Percentiles rank a stretch among this genome's conserved stretches.
Evolutionary conservation across 2,329 filamentous ascomycete species (phyloP).

Genomic region (Penicillium crustosum): DNA sequence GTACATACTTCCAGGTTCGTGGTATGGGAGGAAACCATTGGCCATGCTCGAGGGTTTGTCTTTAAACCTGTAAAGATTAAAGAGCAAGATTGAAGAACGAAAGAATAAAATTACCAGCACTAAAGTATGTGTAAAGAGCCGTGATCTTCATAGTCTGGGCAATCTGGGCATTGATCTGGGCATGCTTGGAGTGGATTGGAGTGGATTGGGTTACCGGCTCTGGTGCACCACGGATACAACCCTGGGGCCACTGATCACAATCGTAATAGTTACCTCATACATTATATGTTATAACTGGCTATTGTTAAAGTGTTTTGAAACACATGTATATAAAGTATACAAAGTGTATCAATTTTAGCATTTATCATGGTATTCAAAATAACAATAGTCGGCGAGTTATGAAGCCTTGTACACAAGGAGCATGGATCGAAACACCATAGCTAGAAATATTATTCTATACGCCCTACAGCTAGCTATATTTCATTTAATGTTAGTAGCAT

Average conservation of each 20-base stretch:
- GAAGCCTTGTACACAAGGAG: not conserved
- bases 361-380: too few species aligned
- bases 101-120: not conserved
- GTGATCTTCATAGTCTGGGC: not conserved
- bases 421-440: not conserved
- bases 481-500: too few species aligned
- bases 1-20: constrained; percentile 41
- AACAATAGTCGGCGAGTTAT: too few species aligned
- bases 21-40: constrained; percentile 40
- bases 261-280: not conserved
- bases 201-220: not conserved
- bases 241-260: not conserved
- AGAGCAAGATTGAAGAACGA: not conserved
- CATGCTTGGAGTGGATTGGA: not conserved
- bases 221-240: not conserved
- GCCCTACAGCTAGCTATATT: not conserved
- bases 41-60: constrained; percentile 12
- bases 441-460: not conserved
- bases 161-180: not conserved
- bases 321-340: too few species aligned
- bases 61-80: not conserved
- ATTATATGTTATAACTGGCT: too few species aligned
- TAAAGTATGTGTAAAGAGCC: not conserved
- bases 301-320: too few species aligned
- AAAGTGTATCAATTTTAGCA: too few species aligned